phyloP scores from a whole-genome alignment of 2,329 filamentous ascomycete species.

The Penicillium digitatum region DNA sequence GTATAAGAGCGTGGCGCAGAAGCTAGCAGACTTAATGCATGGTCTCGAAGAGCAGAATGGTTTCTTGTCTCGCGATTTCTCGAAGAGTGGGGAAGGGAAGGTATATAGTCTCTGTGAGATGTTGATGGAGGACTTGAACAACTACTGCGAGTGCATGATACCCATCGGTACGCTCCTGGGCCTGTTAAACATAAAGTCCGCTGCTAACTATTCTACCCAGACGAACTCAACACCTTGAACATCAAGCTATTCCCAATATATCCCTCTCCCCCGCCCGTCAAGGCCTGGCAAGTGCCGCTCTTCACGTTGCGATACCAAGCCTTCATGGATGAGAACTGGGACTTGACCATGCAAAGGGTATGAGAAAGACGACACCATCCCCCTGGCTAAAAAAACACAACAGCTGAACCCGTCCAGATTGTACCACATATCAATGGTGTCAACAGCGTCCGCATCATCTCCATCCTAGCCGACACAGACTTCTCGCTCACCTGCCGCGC shows the following conservation, averaged over 20 bases:
- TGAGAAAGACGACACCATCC: neutral
- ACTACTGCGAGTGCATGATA: constrained; percentile 98
- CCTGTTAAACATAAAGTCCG: neutral
- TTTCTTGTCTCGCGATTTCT: constrained; percentile 58
- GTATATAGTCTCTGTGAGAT: constrained; percentile 73
- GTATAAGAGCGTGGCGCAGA: constrained; percentile 79
- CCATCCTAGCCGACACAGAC: constrained; percentile 78
- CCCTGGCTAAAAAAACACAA: neutral
- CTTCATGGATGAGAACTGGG: constrained; percentile 54
- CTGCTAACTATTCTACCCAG: constrained; percentile 43
- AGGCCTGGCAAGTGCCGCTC: constrained; percentile 87
- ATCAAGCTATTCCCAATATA: constrained; percentile 91
- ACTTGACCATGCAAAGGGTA: constrained; percentile 51
- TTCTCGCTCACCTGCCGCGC: constrained; percentile 81
- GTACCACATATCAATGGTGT: constrained; percentile 86
- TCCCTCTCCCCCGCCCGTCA: constrained; percentile 69
- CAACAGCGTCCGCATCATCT: constrained; percentile 81
- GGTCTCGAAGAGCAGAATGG: constrained; percentile 88
- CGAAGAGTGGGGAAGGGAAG: constrained; percentile 47
- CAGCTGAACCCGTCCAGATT: constrained; percentile 48
- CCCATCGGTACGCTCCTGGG: constrained; percentile 66
- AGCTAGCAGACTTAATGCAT: constrained; percentile 78
- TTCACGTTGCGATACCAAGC: constrained; percentile 55
- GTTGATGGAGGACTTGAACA: constrained; percentile 87
- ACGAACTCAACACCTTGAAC: constrained; percentile 91